Conservation (phyloP, 495 filamentous ascomycete species). For the Aspergillus egyptiacus region DNA sequence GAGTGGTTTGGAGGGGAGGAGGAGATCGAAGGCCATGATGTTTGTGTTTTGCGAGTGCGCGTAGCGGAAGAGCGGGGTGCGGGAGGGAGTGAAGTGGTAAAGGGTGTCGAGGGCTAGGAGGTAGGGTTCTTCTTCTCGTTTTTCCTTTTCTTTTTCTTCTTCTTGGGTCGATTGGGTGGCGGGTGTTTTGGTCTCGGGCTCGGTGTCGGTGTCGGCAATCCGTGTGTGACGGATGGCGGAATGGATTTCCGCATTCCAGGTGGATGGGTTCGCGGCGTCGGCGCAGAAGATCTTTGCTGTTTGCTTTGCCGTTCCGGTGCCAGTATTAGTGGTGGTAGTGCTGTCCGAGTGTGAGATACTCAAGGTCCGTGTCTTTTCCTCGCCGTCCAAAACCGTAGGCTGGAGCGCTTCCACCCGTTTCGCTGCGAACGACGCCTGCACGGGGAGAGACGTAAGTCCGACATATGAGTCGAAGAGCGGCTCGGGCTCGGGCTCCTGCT, state of each 20-base stretch:
- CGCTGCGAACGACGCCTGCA: constrained; percentile 29
- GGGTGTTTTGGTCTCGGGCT: too few species aligned
- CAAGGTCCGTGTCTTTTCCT: too few species aligned
- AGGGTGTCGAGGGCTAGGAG: constrained; percentile 46
- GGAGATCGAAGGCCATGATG: constrained; percentile 40
- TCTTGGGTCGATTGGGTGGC: too few species aligned
- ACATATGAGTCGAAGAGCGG: constrained; percentile 33
- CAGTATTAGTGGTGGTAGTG: too few species aligned
- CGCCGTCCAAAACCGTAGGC: too few species aligned
- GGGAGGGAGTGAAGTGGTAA: constrained; percentile 47
- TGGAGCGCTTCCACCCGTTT: constrained; percentile 11
- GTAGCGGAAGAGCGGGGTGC: constrained; percentile 32
- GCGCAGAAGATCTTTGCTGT: constrained; percentile 33
- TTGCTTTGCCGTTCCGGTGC: too few species aligned
- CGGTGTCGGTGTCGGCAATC: neutral
- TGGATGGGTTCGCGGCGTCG: constrained; percentile 26
- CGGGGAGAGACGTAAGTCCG: constrained; percentile 36
- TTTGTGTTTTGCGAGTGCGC: constrained; percentile 32
- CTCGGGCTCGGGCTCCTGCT: neutral
- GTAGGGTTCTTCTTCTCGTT: constrained; percentile 20
- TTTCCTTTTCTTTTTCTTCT: neutral
- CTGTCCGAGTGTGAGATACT: too few species aligned
- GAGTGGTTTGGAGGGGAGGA: constrained; percentile 21
- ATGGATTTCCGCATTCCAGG: constrained; percentile 24
- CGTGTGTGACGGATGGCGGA: constrained; percentile 6